These are phyloP conservation scores for Nigrospora sphaerica DNA, from an alignment of 2,329 filamentous ascomycete genomes.

Conservation along the genomic window DNA sequence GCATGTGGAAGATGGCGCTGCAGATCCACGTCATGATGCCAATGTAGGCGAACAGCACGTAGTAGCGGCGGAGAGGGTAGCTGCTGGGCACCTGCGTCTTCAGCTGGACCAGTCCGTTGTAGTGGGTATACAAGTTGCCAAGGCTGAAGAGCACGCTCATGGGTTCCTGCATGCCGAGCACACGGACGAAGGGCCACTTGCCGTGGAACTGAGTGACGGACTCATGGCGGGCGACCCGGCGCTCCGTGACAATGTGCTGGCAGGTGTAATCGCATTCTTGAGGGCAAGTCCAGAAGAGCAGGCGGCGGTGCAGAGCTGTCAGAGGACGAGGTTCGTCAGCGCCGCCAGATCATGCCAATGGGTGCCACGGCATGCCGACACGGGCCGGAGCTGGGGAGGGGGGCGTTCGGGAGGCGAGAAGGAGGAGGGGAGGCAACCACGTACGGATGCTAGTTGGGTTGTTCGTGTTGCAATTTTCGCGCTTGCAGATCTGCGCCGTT, in stretches of 20 bases:
- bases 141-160: constrained; percentile 90
- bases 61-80: constrained; percentile 76
- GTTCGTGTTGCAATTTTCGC: constrained; percentile 68
- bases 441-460: constrained; percentile 61
- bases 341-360: constrained; percentile 1
- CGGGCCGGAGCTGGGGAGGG: constrained; percentile 6
- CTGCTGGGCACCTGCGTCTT: constrained; percentile 60
- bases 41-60: constrained; percentile 71
- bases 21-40: constrained; percentile 80
- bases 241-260: constrained; percentile 81
- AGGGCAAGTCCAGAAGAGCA: constrained; percentile 88
- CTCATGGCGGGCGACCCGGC: constrained; percentile 57
- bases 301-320: constrained; percentile 71
- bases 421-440: constrained; percentile 20
- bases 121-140: constrained; percentile 84
- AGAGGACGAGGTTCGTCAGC: constrained; percentile 5
- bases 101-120: constrained; percentile 65
- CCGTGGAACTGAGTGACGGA: constrained; percentile 89
- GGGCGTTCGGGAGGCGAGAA: constrained; percentile 5
- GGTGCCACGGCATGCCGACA: constrained; percentile 2
- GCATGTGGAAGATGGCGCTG: constrained; percentile 85
- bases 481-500: constrained; percentile 60
- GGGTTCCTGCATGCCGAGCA: constrained; percentile 91
- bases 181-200: constrained; percentile 94
- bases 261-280: constrained; percentile 97